Evolutionary conservation across 2,329 filamentous ascomycete species (phyloP).

Genomic region (Coniochaeta hoffmannii): DNA sequence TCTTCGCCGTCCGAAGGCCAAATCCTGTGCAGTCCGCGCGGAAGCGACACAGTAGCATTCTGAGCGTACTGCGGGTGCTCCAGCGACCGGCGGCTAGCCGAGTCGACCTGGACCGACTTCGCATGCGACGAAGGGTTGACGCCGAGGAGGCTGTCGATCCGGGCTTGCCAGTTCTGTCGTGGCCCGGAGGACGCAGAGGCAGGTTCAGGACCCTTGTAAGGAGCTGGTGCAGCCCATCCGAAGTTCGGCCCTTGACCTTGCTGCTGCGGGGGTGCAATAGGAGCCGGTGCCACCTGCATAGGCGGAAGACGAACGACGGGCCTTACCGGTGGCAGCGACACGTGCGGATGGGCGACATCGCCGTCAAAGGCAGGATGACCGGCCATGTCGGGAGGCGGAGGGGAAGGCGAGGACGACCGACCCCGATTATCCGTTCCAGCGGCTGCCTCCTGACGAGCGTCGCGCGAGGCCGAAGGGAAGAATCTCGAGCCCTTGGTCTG

Average conservation of each 20-base stretch:
- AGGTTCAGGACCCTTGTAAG: slow-evolving; percentile 19
- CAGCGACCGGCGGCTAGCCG: slow-evolving; percentile 59
- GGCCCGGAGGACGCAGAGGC: slow-evolving; percentile 5
- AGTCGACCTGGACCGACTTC: slow-evolving; percentile 55
- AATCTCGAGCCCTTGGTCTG: slow-evolving; percentile 50
- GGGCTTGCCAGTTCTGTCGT: slow-evolving; percentile 56
- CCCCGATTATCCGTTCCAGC: slow-evolving; percentile 21
- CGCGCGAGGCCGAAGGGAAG: slow-evolving; percentile 52
- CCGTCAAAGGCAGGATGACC: slow-evolving; percentile 68
- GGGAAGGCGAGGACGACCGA: slow-evolving; percentile 55
- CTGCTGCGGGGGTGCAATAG: slow-evolving; percentile 18
- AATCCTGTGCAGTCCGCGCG: slow-evolving; percentile 10
- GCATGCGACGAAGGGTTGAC: slow-evolving; percentile 49
- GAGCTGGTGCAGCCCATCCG: slow-evolving; percentile 27
- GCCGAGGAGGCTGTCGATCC: slow-evolving; percentile 72
- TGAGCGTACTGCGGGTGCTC: slow-evolving; percentile 36
- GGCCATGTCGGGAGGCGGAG: slow-evolving; percentile 63
- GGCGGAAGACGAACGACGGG: slow-evolving; percentile 80
- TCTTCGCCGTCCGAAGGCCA: slow-evolving; percentile 23
- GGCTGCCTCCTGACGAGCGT: slow-evolving; percentile 31
- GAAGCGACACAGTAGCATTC: slow-evolving; percentile 65
- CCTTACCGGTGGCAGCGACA: slow-evolving; percentile 60
- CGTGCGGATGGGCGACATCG: slow-evolving; percentile 56
- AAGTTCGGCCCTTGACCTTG: slow-evolving; percentile 13
- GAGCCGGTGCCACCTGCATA: slow-evolving; percentile 29